Percentiles rank a stretch among this genome's conserved stretches.
These are phyloP conservation scores for Postia placenta DNA, from an alignment of 768 basidiomycete species.

Conservation along the genomic window DNA sequence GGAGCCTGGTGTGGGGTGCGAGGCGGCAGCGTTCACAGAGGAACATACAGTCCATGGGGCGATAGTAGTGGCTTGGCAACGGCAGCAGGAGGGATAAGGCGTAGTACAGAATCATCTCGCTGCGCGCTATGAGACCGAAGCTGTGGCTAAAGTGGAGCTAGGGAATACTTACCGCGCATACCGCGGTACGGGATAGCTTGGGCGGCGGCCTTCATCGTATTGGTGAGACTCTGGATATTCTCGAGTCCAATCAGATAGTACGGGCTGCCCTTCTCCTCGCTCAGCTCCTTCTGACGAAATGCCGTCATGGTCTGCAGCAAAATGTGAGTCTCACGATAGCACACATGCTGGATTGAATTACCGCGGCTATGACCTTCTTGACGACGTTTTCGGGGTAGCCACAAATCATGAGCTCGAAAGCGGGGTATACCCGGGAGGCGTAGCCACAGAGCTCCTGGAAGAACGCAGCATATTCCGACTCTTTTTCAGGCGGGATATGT, in stretches of 20 bases:
- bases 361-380: constrained; percentile 47
- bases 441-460: constrained; percentile 45
- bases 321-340: constrained; percentile 6
- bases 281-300: constrained; percentile 32
- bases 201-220: constrained; percentile 35
- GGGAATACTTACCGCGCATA: too few species aligned
- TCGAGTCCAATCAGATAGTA: constrained; percentile 29
- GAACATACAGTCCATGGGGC: too few species aligned
- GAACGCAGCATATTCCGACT: constrained; percentile 38
- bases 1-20: too few species aligned
- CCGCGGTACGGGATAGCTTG: constrained; percentile 28
- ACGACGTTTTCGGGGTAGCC: constrained; percentile 43
- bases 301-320: constrained; percentile 19
- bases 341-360: constrained; percentile 35
- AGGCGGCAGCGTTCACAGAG: too few species aligned
- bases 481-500: not conserved
- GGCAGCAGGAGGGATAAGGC: too few species aligned
- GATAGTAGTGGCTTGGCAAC: too few species aligned
- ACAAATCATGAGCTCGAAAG: constrained; percentile 42
- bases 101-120: too few species aligned
- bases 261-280: constrained; percentile 17
- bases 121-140: too few species aligned
- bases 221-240: constrained; percentile 29
- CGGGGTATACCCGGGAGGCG: constrained; percentile 43
- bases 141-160: too few species aligned